Evolutionary conservation across 805 yeast genomes (phyloP).

Genomic region (Saturnispora zaruensis): DNA sequence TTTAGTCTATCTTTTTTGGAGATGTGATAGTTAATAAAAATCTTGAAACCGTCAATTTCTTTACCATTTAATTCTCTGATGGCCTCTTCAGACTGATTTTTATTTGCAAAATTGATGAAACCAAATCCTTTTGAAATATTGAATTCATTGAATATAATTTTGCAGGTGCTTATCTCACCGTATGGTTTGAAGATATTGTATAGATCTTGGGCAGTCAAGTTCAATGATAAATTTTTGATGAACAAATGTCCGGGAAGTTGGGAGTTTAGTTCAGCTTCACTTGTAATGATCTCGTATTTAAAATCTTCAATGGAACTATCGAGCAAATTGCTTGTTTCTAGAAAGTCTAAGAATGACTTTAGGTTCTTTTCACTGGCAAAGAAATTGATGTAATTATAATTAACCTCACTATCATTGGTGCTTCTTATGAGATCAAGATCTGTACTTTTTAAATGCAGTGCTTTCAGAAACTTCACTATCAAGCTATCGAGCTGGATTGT

Average conservation of each 20-base stretch:
- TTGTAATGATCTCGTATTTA: constrained; percentile 14
- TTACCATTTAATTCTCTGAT: constrained; percentile 33
- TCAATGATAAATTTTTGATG: constrained; percentile 40
- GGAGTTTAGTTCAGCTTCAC: constrained; percentile 14
- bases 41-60: constrained; percentile 25
- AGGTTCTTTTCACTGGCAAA: constrained; percentile 13
- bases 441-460: constrained; percentile 9
- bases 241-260: constrained; percentile 47
- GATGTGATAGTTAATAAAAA: constrained; percentile 55
- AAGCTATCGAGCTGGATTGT: constrained; percentile 13
- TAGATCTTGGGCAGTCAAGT: constrained; percentile 32
- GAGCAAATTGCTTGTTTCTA: background rate
- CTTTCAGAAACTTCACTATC: constrained; percentile 15
- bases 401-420: constrained; percentile 12
- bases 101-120: constrained; percentile 53
- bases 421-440: constrained; percentile 18
- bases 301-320: constrained; percentile 6
- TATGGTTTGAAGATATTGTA: constrained; percentile 30
- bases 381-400: constrained; percentile 16
- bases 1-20: constrained; percentile 53
- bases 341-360: constrained; percentile 15
- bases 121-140: constrained; percentile 49
- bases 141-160: constrained; percentile 38
- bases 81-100: constrained; percentile 54
- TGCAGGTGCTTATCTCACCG: constrained; percentile 38